These are phyloP conservation scores for Phytophthora macrochlamydospora DNA, from an alignment of 352 stramenopile genomes.

Conservation along the genomic window DNA sequence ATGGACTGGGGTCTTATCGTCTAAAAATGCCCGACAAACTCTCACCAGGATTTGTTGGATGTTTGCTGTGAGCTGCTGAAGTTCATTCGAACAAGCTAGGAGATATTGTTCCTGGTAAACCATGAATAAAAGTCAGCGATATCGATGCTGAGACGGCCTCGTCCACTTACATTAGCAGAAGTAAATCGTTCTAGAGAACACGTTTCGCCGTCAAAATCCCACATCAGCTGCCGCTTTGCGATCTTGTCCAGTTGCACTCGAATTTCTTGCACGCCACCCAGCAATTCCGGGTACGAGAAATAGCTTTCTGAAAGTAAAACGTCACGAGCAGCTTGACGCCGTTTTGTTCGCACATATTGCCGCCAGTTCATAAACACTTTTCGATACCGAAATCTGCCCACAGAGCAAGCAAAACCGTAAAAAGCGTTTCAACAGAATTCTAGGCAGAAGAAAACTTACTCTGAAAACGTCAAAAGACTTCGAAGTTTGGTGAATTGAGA, in stretches of 20 bases:
- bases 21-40: constrained; percentile 45
- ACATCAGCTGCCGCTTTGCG: constrained; percentile 41
- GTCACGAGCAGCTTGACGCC: constrained; percentile 48
- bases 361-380: constrained; percentile 71
- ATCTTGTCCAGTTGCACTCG: constrained; percentile 36
- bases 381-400: constrained; percentile 63
- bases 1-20: constrained; percentile 38
- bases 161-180: constrained; percentile 41
- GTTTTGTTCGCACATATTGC: constrained; percentile 48
- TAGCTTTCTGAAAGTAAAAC: constrained; percentile 49
- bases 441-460: constrained; percentile 28
- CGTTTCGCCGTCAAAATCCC: constrained; percentile 50
- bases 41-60: constrained; percentile 48
- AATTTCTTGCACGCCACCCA: constrained; percentile 40
- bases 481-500: constrained; percentile 43
- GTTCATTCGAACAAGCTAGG: constrained; percentile 26
- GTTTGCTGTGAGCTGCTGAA: constrained; percentile 21
- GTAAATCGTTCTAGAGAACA: constrained; percentile 38
- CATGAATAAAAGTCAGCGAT: not conserved
- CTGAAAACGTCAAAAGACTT: constrained; percentile 50
- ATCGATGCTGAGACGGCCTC: not conserved
- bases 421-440: not conserved
- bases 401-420: not conserved
- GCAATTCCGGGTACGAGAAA: constrained; percentile 51
- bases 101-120: constrained; percentile 18